phyloP scores from a whole-genome alignment of 73 alveolate genomes.

The Durusdinium trenchii region DNA sequence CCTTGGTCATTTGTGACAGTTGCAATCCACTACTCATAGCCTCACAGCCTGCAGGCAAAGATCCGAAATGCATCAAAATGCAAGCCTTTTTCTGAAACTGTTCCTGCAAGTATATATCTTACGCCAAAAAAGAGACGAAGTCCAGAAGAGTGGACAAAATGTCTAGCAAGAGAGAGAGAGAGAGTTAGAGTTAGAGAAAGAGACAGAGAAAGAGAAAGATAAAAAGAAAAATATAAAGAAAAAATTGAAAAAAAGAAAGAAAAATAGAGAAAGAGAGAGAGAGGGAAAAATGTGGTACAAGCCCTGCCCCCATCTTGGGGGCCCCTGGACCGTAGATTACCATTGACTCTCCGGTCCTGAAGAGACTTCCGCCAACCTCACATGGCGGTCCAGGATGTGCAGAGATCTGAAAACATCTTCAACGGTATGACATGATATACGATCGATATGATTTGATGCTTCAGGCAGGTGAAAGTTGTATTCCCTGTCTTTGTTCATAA shows the following conservation, averaged over 20 bases:
- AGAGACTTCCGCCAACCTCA: conserved; percentile 77
- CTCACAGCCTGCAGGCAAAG: too few species aligned
- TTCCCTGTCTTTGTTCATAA: neutral
- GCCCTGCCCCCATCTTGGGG: neutral
- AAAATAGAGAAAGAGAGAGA: neutral
- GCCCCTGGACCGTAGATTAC: too few species aligned
- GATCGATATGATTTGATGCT: too few species aligned
- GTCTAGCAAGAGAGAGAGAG: neutral
- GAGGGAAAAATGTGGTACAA: neutral
- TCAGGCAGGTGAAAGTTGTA: too few species aligned
- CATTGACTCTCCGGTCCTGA: conserved; percentile 46
- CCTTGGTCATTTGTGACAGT: too few species aligned
- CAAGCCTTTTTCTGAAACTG: too few species aligned
- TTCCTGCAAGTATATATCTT: too few species aligned
- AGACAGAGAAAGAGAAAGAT: neutral
- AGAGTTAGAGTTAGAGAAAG: neutral
- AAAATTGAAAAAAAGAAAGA: neutral
- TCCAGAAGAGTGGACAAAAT: neutral
- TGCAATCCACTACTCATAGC: too few species aligned
- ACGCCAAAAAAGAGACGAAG: too few species aligned
- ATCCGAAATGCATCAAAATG: too few species aligned
- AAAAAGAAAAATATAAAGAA: neutral
- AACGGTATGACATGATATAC: too few species aligned
- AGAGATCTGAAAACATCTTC: neutral
- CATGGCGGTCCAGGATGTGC: neutral